Base-by-base conservation (phyloP, 495 filamentous ascomycete genomes). In the Penicillium arizonense region DNA sequence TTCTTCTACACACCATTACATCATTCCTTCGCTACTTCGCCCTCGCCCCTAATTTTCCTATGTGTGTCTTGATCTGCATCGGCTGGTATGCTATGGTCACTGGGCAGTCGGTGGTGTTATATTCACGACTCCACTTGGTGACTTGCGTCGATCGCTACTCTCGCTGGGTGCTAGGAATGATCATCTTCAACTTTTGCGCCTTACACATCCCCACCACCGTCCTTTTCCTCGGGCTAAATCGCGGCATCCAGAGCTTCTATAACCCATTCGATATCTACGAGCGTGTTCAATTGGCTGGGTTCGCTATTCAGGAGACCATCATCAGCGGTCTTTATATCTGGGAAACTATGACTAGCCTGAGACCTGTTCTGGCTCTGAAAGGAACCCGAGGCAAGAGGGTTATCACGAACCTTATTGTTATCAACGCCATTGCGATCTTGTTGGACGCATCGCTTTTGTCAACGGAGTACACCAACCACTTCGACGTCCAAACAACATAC, bases 261-360 rank as follows among this genome's bases (percentile, higher is more conserved):
- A 35, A 41, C 2, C 58, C 69, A 1, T 77, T 71, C 53, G 59
- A 63, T 9, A 62, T 79, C 30, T 71, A 70, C 46, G 78, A 80
- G 41, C 67, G 67, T 12, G 50, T 70, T 7, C 70, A 75, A 40
- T 59, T 82, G 33, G 59, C 64, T 1, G 68, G 59, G 3, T 76
- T 78, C 44, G 68, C 65, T 36, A 8, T 74, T 5, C 74, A 79
- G 16, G 82, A 83, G 52, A 50, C 69, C 20, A 51, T 77, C n/a
- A 65, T 85, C 51, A 75, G 71, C 7, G 71, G 58, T 0, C 44
- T 81, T 2, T 85, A 82, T 56, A 68, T 82, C 46, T 74, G 60
- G 60, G 72, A 73, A 44, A 66, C 74, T 3, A 23, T 58, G 4
- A 64, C 46, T 2, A 64, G 68, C 8, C 64, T 80, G 1, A 63